Base-by-base conservation (phyloP, 805 yeast genomes). In the Kodamaea lidongshanica region DNA sequence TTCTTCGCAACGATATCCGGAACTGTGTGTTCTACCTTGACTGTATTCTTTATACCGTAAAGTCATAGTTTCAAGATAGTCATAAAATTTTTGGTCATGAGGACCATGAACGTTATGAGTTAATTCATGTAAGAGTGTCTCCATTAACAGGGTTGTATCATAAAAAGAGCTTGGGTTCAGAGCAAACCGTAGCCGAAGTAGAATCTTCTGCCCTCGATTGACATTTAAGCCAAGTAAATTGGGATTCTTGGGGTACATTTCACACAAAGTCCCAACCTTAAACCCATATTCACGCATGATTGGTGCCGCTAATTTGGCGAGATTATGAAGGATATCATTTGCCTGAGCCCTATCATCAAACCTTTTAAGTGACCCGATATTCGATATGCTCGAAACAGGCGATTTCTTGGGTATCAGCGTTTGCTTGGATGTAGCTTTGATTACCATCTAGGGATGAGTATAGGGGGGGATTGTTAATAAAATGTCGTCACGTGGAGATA, bases 61-160 rank as follows among this genome's bases (percentile, higher is more conserved):
- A 34, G 70, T 72, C 23, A 82, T 60, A 36, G 71, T 74, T 32
- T 82, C 89, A 40, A 86, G 52, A 29, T 68, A 67, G 29, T 59
- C 58, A 49, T 84, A 84, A 48, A 89, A 89, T 35, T 56, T 57
- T 3, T 58, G 70, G 58, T 89, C 80, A 49, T 89, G 97, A 0
- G 94, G 82, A 0, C 96, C 95, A 45, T 61, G 61, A 12, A 65
- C 50, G 50, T 86, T 88, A 51, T 89, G 97, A 2, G 85, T 72
- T 23, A 89, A 62, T 51, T 89, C 97, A 54, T 89, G 97, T 4
- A 89, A 60, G 76, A 87, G 72, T 0, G 95, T 86, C 1, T 87
- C 95, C 15, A 88, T 48, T 2, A 88, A 56, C 29, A 76, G 77
- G 3, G 75, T 67, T 54, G 78, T 58, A 1, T 87, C 79, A 12